Evolutionary conservation across 495 filamentous ascomycete species (phyloP).

Genomic region (Cladorrhinum samala): DNA sequence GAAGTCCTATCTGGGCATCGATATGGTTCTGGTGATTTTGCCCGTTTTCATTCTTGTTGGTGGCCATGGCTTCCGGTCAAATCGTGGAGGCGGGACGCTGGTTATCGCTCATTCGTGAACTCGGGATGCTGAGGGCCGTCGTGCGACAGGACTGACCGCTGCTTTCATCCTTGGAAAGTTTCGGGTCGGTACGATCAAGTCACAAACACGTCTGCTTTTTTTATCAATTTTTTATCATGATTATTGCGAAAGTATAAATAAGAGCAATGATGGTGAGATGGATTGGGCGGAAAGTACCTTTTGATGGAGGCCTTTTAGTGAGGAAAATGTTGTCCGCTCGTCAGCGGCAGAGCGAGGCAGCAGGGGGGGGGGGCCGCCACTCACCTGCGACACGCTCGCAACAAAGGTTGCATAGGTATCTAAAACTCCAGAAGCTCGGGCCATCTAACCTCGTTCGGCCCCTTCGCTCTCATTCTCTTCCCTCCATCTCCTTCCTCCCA

Average conservation of each 20-base stretch:
- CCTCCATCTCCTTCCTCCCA: neutral
- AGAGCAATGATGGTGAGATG: too few relatives aligned
- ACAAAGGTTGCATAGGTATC: too few relatives aligned
- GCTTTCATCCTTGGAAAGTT: too few relatives aligned
- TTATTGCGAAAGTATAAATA: too few relatives aligned
- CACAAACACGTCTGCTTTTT: too few relatives aligned
- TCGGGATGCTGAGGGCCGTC: neutral
- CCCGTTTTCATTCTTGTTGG: neutral
- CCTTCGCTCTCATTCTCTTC: neutral
- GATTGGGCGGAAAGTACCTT: neutral
- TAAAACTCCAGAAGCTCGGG: conserved; percentile 8
- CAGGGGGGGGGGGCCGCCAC: neutral
- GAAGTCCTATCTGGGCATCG: neutral
- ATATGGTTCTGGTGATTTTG: neutral
- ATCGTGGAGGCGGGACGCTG: too few relatives aligned
- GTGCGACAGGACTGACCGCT: neutral
- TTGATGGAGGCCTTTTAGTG: too few relatives aligned
- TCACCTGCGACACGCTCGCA: too few relatives aligned
- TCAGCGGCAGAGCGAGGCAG: too few relatives aligned
- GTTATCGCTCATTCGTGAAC: neutral
- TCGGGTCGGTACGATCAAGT: neutral
- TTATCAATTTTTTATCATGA: neutral
- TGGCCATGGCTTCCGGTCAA: neutral
- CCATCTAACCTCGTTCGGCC: neutral
- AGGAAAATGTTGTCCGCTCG: too few relatives aligned